A percentile compares a stretch with the other conserved stretches of the same genome.
Conservation (phyloP, 345 rosid genomes). For the Populus ilicifolia region DNA sequence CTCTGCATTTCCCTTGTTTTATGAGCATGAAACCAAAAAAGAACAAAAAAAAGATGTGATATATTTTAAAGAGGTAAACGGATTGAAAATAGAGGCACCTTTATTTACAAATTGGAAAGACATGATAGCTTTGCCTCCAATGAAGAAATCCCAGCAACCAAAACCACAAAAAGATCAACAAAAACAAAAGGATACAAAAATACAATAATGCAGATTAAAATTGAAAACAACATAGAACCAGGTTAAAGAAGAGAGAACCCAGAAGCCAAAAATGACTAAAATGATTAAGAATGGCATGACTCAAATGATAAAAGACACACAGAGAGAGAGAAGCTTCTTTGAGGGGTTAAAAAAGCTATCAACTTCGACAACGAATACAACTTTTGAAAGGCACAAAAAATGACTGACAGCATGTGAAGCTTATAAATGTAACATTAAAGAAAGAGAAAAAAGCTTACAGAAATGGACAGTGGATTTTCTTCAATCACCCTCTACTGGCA, state of each 20-base stretch:
- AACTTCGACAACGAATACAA: slow-evolving; percentile 17
- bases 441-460: slow-evolving; percentile 18
- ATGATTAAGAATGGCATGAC: background rate
- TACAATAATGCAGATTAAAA: background rate
- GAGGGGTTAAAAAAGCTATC: slow-evolving; percentile 4
- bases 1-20: slow-evolving; percentile 2
- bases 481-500: too few relatives aligned
- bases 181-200: background rate
- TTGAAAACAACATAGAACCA: background rate
- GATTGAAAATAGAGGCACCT: slow-evolving; percentile 6
- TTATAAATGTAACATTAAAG: slow-evolving; percentile 7
- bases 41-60: background rate
- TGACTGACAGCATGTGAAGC: slow-evolving; percentile 8
- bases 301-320: background rate
- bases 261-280: slow-evolving; percentile 1
- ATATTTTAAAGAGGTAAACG: background rate
- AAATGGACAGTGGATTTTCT: slow-evolving; percentile 37
- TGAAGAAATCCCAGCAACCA: slow-evolving; percentile 22
- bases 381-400: background rate
- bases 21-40: background rate
- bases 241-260: background rate
- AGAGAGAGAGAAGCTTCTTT: background rate
- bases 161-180: background rate
- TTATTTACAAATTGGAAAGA: slow-evolving; percentile 19
- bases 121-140: slow-evolving; percentile 1